Evolutionary conservation across 1,139 yeast genomes (phyloP).

Genomic region (Blastobotrys persicus): DNA sequence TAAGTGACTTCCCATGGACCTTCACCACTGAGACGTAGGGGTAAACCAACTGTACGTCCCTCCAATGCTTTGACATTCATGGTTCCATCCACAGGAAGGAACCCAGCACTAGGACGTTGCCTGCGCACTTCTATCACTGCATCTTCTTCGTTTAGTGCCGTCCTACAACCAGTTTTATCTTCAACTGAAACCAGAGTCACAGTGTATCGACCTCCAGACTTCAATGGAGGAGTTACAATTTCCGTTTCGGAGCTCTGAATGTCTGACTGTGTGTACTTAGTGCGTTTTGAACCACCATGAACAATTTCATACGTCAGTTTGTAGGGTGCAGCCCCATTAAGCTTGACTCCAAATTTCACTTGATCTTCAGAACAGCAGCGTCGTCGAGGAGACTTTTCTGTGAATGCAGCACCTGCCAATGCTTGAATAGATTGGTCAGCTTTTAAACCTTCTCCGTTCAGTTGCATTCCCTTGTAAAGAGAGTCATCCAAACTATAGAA

Average conservation of each 20-base stretch:
- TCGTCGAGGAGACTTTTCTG: slow-evolving; percentile 22
- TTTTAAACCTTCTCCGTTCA: slow-evolving; percentile 32
- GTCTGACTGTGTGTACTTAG: slow-evolving; percentile 44
- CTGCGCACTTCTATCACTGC: slow-evolving; percentile 62
- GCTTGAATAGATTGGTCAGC: slow-evolving; percentile 38
- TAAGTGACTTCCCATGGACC: slow-evolving; percentile 50
- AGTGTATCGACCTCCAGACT: slow-evolving; percentile 67
- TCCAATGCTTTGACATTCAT: slow-evolving; percentile 40
- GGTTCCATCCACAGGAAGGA: slow-evolving; percentile 41
- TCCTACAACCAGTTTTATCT: slow-evolving; percentile 75
- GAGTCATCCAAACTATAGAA: slow-evolving; percentile 48
- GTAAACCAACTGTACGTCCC: slow-evolving; percentile 58
- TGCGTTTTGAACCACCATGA: slow-evolving; percentile 43
- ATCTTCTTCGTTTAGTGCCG: slow-evolving; percentile 58
- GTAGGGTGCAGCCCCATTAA: slow-evolving; percentile 81
- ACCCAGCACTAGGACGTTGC: slow-evolving; percentile 59
- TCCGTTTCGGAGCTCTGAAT: slow-evolving; percentile 42
- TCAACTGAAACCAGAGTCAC: slow-evolving; percentile 60
- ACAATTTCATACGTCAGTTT: slow-evolving; percentile 65
- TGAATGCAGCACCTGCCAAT: slow-evolving; percentile 41
- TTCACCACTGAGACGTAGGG: slow-evolving; percentile 54
- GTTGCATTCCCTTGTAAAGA: slow-evolving; percentile 34
- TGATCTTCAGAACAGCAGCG: slow-evolving; percentile 47
- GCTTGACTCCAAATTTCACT: slow-evolving; percentile 51
- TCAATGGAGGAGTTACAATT: slow-evolving; percentile 54